Percentiles rank a stretch among this genome's conserved stretches.
Conservation (phyloP, 2,329 filamentous ascomycete genomes). For the Calonectria fujianensis region DNA sequence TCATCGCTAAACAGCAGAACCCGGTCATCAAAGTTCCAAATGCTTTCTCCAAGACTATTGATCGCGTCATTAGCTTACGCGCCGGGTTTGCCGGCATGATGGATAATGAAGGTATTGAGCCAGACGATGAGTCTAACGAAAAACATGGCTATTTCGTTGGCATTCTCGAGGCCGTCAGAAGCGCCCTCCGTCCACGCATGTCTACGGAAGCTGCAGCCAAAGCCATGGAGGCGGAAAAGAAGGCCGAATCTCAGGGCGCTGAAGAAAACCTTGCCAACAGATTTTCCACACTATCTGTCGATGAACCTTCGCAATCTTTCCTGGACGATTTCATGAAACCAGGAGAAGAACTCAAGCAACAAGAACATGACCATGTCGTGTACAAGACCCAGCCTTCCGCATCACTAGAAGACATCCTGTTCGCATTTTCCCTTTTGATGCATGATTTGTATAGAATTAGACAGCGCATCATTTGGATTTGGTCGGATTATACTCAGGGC, state of each 20-base stretch:
- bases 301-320: constrained; percentile 12
- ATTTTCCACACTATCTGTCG: neutral
- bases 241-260: neutral
- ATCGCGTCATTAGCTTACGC: constrained; percentile 60
- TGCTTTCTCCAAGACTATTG: constrained; percentile 57
- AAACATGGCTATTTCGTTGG: constrained; percentile 60
- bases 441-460: constrained; percentile 57
- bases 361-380: neutral
- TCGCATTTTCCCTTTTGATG: constrained; percentile 55
- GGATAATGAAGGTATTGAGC: constrained; percentile 37
- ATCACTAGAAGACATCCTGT: constrained; percentile 52
- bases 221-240: neutral
- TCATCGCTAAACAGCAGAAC: constrained; percentile 53
- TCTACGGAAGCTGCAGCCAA: neutral
- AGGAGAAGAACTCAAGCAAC: neutral
- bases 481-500: constrained; percentile 48
- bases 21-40: constrained; percentile 55
- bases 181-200: constrained; percentile 54
- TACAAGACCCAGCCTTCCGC: constrained; percentile 59
- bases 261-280: neutral
- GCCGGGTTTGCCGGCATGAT: constrained; percentile 54
- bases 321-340: constrained; percentile 16
- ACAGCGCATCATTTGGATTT: constrained; percentile 56
- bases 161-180: constrained; percentile 59
- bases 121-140: constrained; percentile 49